These are phyloP conservation scores for Phlebopus sp. DNA, from an alignment of 1,284 basidiomycete genomes.

Conservation along the genomic window DNA sequence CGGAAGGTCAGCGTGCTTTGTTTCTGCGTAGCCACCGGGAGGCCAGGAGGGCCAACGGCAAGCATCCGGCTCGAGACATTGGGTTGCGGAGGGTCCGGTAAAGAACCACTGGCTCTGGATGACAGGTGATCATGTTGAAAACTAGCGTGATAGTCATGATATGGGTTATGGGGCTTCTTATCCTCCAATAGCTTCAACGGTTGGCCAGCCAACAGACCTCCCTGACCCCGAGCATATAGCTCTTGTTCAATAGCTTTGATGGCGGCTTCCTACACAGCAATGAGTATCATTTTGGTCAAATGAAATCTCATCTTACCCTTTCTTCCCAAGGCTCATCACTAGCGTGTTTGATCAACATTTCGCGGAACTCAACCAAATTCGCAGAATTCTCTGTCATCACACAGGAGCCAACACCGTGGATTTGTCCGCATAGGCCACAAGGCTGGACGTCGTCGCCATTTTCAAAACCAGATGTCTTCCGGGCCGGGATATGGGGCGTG, in stretches of 20 bases:
- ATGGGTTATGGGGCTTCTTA: neutral
- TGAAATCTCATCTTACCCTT: conserved; percentile 41
- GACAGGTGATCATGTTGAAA: neutral
- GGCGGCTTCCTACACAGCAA: conserved; percentile 49
- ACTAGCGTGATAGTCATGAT: neutral
- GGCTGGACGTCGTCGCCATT: conserved; percentile 18
- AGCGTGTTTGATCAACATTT: conserved; percentile 57
- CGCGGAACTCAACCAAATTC: conserved; percentile 65
- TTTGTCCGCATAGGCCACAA: conserved; percentile 64
- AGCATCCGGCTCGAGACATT: neutral
- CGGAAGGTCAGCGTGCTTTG: neutral
- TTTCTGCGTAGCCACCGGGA: neutral
- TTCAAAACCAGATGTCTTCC: conserved; percentile 16
- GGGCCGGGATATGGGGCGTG: conserved; percentile 2
- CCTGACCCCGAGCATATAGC: conserved; percentile 50
- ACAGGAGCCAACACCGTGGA: conserved; percentile 52
- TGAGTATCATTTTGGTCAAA: conserved; percentile 1
- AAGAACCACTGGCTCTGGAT: conserved; percentile 2
- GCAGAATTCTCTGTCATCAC: conserved; percentile 62
- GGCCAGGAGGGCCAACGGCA: neutral
- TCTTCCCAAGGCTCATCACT: conserved; percentile 63
- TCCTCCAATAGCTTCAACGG: conserved; percentile 50
- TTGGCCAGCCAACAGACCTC: conserved; percentile 56
- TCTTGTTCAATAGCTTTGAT: conserved; percentile 64
- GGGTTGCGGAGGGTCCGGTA: neutral